phyloP scores from a whole-genome alignment of 768 basidiomycete genomes.

The Trametes gibbosa region DNA sequence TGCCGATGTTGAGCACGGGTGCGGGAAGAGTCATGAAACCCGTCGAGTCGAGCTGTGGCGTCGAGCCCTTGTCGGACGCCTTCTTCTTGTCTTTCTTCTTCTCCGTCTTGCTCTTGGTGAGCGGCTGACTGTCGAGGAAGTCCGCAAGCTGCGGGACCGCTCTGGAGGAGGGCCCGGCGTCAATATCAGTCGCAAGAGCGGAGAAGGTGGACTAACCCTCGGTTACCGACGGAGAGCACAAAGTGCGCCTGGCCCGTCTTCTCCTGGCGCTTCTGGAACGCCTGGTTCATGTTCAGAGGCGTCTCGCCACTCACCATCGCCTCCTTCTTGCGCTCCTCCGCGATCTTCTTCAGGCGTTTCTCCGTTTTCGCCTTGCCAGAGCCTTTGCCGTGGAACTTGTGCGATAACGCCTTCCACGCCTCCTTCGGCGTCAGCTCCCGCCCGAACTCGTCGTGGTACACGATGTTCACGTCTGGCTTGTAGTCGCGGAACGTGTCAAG shows the following conservation, averaged over 20 bases:
- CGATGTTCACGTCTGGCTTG: constrained; percentile 95
- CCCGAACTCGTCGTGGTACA: constrained; percentile 96
- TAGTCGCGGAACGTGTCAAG: constrained; percentile 88
- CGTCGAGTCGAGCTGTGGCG: constrained; percentile 44
- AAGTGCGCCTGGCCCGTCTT: constrained; percentile 96
- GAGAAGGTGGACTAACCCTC: constrained; percentile 57
- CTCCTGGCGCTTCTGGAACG: constrained; percentile 91
- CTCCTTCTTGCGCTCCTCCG: constrained; percentile 92
- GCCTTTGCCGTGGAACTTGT: constrained; percentile 98
- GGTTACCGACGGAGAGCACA: constrained; percentile 89
- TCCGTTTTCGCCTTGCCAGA: constrained; percentile 97
- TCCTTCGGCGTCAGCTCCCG: constrained; percentile 87
- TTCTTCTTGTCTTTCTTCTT: constrained; percentile 81
- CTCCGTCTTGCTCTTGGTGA: constrained; percentile 82
- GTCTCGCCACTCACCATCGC: constrained; percentile 97
- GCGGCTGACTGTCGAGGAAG: constrained; percentile 76
- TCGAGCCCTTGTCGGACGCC: constrained; percentile 51
- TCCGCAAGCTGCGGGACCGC: constrained; percentile 85
- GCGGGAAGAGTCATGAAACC: constrained; percentile 77
- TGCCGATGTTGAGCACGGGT: constrained; percentile 44
- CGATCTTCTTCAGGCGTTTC: constrained; percentile 93
- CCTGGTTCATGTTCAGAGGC: constrained; percentile 90
- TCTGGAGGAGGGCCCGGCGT: constrained; percentile 38
- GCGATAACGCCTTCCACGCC: constrained; percentile 97
- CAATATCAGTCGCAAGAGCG: background rate